These are phyloP conservation scores for Pulveroboletus sp. DNA, from an alignment of 768 basidiomycete species.

Conservation along the genomic window DNA sequence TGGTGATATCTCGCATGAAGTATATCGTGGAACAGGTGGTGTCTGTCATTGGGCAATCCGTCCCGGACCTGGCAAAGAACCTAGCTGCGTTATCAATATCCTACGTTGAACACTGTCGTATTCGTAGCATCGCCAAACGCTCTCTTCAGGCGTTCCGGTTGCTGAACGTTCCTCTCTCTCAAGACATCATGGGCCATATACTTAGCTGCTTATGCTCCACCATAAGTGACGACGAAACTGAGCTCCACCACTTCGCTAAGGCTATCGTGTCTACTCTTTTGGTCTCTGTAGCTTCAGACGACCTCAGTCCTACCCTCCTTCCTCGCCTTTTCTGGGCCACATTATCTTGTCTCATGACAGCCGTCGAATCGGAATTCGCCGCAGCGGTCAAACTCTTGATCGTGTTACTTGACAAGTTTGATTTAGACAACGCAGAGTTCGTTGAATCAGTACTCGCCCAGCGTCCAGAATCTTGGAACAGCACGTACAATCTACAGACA, in stretches of 20 bases:
- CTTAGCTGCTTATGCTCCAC: slow-evolving; percentile 82
- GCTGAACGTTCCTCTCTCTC: slow-evolving; percentile 65
- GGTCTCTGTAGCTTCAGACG: slow-evolving; percentile 50
- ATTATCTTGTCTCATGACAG: slow-evolving; percentile 75
- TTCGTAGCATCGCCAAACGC: slow-evolving; percentile 79
- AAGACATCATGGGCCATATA: slow-evolving; percentile 69
- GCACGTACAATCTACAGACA: slow-evolving; percentile 59
- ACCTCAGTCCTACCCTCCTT: slow-evolving; percentile 56
- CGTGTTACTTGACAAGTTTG: slow-evolving; percentile 58
- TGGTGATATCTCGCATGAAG: slow-evolving; percentile 63
- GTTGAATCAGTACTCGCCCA: slow-evolving; percentile 66
- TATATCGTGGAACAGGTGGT: slow-evolving; percentile 63
- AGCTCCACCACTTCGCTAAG: slow-evolving; percentile 76
- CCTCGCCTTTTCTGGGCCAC: slow-evolving; percentile 89
- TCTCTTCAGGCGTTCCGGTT: slow-evolving; percentile 89
- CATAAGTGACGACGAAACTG: slow-evolving; percentile 68
- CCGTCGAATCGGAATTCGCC: slow-evolving; percentile 74
- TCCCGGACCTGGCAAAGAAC: slow-evolving; percentile 60
- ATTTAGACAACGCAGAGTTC: slow-evolving; percentile 64
- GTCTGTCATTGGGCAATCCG: slow-evolving; percentile 61
- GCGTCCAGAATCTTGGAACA: slow-evolving; percentile 69
- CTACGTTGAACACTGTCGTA: slow-evolving; percentile 87
- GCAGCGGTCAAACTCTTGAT: slow-evolving; percentile 64
- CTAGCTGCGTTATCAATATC: slow-evolving; percentile 78
- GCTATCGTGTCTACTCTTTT: slow-evolving; percentile 78